Base-by-base conservation (phyloP, 768 basidiomycete genomes). In the Suillus subluteus region DNA sequence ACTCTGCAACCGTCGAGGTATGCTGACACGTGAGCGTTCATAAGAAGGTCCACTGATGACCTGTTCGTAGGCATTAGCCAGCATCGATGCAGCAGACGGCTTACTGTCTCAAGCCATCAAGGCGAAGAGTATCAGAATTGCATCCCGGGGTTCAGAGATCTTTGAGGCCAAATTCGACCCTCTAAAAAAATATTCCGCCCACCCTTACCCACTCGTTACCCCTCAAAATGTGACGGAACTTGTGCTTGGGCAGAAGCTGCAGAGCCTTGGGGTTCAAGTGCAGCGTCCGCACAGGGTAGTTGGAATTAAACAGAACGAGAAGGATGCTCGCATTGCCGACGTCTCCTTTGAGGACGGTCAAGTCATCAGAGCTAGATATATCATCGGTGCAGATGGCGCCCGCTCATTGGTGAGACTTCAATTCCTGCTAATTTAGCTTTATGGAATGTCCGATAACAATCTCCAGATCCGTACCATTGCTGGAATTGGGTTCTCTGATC, bases 361-460 rank as follows among this genome's bases (percentile, higher is more conserved):
- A 43, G 70, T 77, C 15, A 78, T 86, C 41, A 78, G 71, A 6
- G 73, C 85, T 21, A 79, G 77, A 40, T 86, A 84, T 70, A 80
- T 86, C 6, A 70, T 87, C 43, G 85, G 82, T 35, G 85, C 86
- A 11, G 86, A 88, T 69, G 86, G 86, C 4, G 74, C 83, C 4
- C 79, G 72, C 63, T 87, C 86, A 1, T 65, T 71, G 30, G 86
- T 86, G 69, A 62, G 79, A 70, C 16, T 12, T 16, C 26, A 11
- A 55, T 43, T 7, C 43, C 16, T 6, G 7, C 52, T 26, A 18
- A 32, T 8, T 41, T 50, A 62, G 18, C 44, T 66, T 63, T 38
- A 41, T 13, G 23, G 11, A 15, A 58, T 43, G 54, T 52, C 26
- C 41, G n/a, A 59, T 3, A 9, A 41, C 26, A 9, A 59, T 59